Base-by-base conservation (phyloP, 441 rosid species). In the Erysimum cheiri region DNA sequence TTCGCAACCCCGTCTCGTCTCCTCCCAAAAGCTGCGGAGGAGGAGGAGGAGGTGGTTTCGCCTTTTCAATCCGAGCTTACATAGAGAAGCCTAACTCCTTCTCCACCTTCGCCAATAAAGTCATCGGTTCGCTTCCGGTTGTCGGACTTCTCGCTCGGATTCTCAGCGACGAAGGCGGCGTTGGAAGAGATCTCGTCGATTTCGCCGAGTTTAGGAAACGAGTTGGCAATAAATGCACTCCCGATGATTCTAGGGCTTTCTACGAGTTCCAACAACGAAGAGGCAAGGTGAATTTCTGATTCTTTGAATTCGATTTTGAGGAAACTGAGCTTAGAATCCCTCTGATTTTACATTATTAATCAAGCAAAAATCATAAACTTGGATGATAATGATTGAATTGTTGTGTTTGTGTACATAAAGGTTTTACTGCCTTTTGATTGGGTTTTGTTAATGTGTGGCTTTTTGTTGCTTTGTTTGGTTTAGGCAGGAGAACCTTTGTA, bases 171-270 rank as follows among this genome's bases (percentile, higher is more conserved):
- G 97, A 94, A 82, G 99, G 97, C 13, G 97, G 99, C 8, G 90
- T 94, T 17, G 99, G 99, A 4, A 72, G 78, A 53, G 97, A 94
- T 72, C 78, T 77, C 19, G 82, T 94, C 43, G 99, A 94, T 77
- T 92, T 94, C 64, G 99, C 99, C 0, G 99, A 94, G 85, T 94
- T 94, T 71, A 72, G 99, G 74, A 82, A 97, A 79, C 82, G 97
- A 66, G 90, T 94, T 2, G 99, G 97, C 41, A 94, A 94, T 70
- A 81, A 90, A 58, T 94, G 97, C 61, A 70, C 88, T 0, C 44
- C 85, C 6, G 70, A 28, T 57, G 98, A 92, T 67, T 90, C 99
- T 67, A 84, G 87, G 69, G 98, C 99, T 69, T 94, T 94, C 75
- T 87, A 83, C 62, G 98, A 92, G 72, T 94, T 94, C 47, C 90